A percentile compares a stretch with the other conserved stretches of the same genome.
These are phyloP conservation scores for Solanum chiquidenum DNA, from an alignment of 257 asterid genomes.

Conservation along the genomic window DNA sequence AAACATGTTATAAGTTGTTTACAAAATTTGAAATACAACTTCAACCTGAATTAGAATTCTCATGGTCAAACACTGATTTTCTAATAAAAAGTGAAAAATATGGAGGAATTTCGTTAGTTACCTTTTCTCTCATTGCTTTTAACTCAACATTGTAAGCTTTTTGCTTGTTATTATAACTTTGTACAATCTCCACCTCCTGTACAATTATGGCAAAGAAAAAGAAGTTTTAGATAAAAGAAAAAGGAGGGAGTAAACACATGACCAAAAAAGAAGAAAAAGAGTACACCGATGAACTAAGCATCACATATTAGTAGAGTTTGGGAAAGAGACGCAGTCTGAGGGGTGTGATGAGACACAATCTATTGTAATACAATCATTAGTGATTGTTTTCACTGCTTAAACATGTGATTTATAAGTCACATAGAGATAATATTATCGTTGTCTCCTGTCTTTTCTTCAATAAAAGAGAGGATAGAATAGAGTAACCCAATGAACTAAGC, in stretches of 20 bases:
- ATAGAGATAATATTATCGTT: not conserved
- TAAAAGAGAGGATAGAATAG: not conserved
- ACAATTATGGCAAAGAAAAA: not conserved
- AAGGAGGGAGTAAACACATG: not conserved
- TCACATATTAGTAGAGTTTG: not conserved
- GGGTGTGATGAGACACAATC: not conserved
- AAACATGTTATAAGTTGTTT: not conserved
- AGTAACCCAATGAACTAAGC: not conserved
- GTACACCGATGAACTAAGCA: not conserved
- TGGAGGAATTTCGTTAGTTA: not conserved
- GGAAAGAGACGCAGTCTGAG: not conserved
- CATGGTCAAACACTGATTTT: not conserved
- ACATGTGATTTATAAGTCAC: not conserved
- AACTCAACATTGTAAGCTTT: constrained; percentile 19
- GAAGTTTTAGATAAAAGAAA: not conserved
- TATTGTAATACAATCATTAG: not conserved
- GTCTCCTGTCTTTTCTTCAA: too few species aligned
- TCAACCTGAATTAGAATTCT: not conserved
- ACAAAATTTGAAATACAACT: not conserved
- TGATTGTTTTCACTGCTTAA: not conserved
- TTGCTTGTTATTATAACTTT: constrained; percentile 9
- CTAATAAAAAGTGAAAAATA: not conserved
- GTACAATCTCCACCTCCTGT: constrained; percentile 13
- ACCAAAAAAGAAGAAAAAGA: not conserved
- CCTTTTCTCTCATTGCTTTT: constrained; percentile 30